Base-by-base conservation (phyloP, 345 rosid genomes). In the Erysimum cheiranthoides region DNA sequence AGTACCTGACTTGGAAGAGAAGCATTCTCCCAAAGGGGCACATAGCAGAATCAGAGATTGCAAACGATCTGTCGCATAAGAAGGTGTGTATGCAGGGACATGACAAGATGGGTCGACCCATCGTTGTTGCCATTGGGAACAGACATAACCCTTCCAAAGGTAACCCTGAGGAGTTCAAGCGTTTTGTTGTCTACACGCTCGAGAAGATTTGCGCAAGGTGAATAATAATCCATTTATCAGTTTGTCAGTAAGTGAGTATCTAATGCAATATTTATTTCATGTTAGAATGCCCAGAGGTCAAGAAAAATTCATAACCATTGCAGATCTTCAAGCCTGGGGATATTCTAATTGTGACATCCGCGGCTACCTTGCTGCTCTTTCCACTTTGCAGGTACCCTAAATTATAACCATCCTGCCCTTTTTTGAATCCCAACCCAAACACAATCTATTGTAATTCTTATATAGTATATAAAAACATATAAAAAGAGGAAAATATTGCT, bases 241-340 rank as follows among this genome's bases (percentile, higher is more conserved):
- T 50, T 50, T 21, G 9, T 2, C 2, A 14, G 21, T 12, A 39
- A 52, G 21, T 45, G 50, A 9, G 36, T 34, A 21, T 21, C 25
- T 21, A 21, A 21, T 21, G 25, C 25, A 21, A 21, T 21, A 21
- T 21, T 21, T 21, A 21, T 21, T 21, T 27, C 8, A 61, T 42
- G 43, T 52, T 76, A 91, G 98, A 68, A 86, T 94, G 92, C 93
- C 92, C 8, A 70, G 65, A 66, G 97, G 96, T 52, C 73, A 89
- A 84, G 97, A 94, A 70, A 92, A 89, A 66, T 92, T 90, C 71
- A 67, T 84, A 61, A 21, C 70, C 34, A 86, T 92, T 21, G 96
- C 62, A 43, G 98, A 92, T 89, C 87, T 94, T 8, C 76, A 86
- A 79, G 97, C 92, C 49, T 92, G 98, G 98, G 97, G 96, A 73